phyloP scores from a whole-genome alignment of 306 rosid species.

The Ormosia semicastrata region DNA sequence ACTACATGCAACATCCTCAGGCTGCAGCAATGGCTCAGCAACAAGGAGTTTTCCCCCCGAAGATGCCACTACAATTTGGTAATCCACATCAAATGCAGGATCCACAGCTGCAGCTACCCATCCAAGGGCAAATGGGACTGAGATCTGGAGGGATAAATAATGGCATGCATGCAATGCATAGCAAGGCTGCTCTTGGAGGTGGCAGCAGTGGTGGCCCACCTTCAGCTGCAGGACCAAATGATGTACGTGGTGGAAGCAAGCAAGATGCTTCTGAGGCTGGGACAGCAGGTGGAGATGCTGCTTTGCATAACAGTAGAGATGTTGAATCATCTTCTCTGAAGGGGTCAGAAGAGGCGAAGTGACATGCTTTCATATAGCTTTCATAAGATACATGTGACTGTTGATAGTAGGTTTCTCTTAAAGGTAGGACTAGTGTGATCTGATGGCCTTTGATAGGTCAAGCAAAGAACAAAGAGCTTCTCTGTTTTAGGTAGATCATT shows the following conservation, averaged over 20 bases:
- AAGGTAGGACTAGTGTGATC: constrained; percentile 38
- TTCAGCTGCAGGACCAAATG: constrained; percentile 48
- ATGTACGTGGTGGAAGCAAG: constrained; percentile 73
- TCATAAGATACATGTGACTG: constrained; percentile 52
- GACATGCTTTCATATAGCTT: constrained; percentile 29
- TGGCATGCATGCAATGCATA: constrained; percentile 81
- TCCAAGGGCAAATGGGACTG: constrained; percentile 90
- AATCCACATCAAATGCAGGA: constrained; percentile 87
- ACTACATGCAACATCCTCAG: constrained; percentile 91
- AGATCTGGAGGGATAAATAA: constrained; percentile 74
- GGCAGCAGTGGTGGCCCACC: constrained; percentile 61
- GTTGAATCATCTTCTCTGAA: constrained; percentile 49
- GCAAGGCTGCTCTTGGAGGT: constrained; percentile 58
- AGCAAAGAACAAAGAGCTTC: constrained; percentile 27
- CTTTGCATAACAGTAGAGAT: constrained; percentile 63
- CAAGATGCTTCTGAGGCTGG: constrained; percentile 71
- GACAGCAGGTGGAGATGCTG: constrained; percentile 60
- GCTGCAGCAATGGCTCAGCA: constrained; percentile 97
- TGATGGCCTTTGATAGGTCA: constrained; percentile 38
- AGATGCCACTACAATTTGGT: constrained; percentile 77
- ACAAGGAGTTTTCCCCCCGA: constrained; percentile 74
- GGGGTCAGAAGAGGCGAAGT: constrained; percentile 66
- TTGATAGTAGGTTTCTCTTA: constrained; percentile 53
- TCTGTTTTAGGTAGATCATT: constrained; percentile 32
- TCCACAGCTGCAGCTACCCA: constrained; percentile 74